Percentiles rank a stretch among this genome's conserved stretches.
Conservation (phyloP, 805 yeast genomes). For the Candida andamanensis region DNA sequence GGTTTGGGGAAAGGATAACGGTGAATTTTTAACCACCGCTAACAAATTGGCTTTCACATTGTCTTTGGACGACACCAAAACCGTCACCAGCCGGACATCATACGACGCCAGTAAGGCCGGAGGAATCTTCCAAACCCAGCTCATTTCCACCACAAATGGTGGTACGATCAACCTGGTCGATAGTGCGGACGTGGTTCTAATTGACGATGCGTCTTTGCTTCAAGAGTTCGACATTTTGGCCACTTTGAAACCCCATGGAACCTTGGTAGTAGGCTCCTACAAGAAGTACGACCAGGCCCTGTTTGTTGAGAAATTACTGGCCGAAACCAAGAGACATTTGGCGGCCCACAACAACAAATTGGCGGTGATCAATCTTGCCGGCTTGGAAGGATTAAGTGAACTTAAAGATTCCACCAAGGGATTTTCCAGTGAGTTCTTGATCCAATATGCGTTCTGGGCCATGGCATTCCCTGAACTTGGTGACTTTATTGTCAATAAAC, state of each 20-base stretch:
- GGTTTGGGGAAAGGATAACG: conserved; percentile 68
- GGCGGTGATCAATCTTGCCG: conserved; percentile 54
- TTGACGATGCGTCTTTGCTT: conserved; percentile 57
- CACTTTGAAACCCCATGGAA: conserved; percentile 52
- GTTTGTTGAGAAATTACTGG: conserved; percentile 49
- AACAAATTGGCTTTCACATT: conserved; percentile 63
- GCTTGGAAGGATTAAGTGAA: conserved; percentile 57
- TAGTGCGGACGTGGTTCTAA: conserved; percentile 57
- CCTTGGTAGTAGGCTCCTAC: conserved; percentile 43
- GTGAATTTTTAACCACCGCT: conserved; percentile 50
- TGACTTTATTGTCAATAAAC: conserved; percentile 67
- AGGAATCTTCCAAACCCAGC: conserved; percentile 70
- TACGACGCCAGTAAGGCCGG: conserved; percentile 71
- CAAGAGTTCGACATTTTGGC: conserved; percentile 57
- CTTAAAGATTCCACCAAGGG: conserved; percentile 57
- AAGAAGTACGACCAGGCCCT: conserved; percentile 38
- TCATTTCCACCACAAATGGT: conserved; percentile 28
- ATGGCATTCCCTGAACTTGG: conserved; percentile 56
- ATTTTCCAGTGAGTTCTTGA: conserved; percentile 65
- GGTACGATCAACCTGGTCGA: conserved; percentile 34
- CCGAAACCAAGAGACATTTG: conserved; percentile 45
- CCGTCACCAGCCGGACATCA: conserved; percentile 53
- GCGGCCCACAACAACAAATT: conserved; percentile 51
- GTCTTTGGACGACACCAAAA: conserved; percentile 53
- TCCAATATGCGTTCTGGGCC: conserved; percentile 80